Evolutionary conservation across 2,329 filamentous ascomycete species (phyloP).

Genomic region (Arthrobotrys entomopaga): DNA sequence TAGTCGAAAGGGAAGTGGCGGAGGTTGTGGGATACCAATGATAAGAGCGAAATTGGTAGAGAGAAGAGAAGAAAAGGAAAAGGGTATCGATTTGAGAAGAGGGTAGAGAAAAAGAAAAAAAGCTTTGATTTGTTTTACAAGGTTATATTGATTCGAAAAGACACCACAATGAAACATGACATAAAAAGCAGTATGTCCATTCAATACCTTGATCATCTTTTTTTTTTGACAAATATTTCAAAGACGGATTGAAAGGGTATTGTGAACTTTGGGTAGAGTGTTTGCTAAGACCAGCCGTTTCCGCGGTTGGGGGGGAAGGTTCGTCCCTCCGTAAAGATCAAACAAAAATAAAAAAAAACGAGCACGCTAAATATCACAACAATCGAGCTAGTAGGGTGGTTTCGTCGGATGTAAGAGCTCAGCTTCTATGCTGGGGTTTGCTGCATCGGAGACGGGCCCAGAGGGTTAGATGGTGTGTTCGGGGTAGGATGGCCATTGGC

Average conservation of each 20-base stretch:
- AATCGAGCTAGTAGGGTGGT: constrained; percentile 8
- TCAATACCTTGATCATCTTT: constrained; percentile 33
- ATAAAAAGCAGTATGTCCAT: constrained; percentile 43
- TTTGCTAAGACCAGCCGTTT: too few species aligned
- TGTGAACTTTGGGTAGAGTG: constrained; percentile 11
- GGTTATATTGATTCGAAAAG: constrained; percentile 36
- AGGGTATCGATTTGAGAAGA: constrained; percentile 54
- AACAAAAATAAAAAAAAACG: constrained; percentile 41
- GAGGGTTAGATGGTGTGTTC: constrained; percentile 28
- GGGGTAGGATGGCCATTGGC: constrained; percentile 37
- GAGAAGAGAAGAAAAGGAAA: constrained; percentile 26
- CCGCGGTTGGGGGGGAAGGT: constrained; percentile 7
- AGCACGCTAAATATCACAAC: constrained; percentile 55
- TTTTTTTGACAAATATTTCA: constrained; percentile 55
- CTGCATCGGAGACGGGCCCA: constrained; percentile 32
- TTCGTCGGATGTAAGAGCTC: constrained; percentile 10
- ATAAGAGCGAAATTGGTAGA: constrained; percentile 11
- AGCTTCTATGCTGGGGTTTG: constrained; percentile 25
- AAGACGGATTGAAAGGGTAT: constrained; percentile 22
- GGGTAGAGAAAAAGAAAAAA: constrained; percentile 15
- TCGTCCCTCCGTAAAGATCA: background rate
- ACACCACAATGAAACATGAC: constrained; percentile 46
- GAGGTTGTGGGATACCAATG: background rate
- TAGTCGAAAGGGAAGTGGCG: constrained; percentile 3
- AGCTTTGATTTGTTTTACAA: constrained; percentile 49